These are phyloP conservation scores for Handroanthus guayacan DNA, from an alignment of 257 asterid genomes.

Conservation along the genomic window DNA sequence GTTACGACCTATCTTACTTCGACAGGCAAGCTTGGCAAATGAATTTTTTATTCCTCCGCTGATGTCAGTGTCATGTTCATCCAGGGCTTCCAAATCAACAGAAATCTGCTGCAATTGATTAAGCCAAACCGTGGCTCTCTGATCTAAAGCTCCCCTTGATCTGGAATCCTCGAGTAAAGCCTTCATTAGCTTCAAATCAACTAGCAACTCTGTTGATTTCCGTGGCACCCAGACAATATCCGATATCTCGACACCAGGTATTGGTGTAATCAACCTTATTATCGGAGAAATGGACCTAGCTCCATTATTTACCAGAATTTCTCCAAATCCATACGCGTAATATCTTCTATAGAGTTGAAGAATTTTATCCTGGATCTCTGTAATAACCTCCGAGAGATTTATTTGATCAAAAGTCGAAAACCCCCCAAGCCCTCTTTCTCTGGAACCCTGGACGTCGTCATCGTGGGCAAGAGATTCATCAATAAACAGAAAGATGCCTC, in stretches of 20 bases:
- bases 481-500: not conserved
- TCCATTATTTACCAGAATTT: not conserved
- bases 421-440: not conserved
- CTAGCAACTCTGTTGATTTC: not conserved
- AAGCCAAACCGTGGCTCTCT: not conserved
- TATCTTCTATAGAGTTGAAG: not conserved
- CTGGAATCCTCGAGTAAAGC: not conserved
- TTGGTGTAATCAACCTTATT: not conserved
- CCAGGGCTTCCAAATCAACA: not conserved
- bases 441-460: not conserved
- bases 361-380: not conserved
- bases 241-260: not conserved
- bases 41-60: too few relatives aligned
- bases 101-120: not conserved
- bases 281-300: not conserved
- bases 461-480: not conserved
- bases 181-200: not conserved
- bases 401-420: not conserved
- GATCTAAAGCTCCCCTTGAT: not conserved
- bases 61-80: not conserved
- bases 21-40: too few relatives aligned
- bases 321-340: not conserved
- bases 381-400: too few relatives aligned
- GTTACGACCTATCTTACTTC: not conserved
- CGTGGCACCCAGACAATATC: not conserved